Evolutionary conservation across 805 yeast genomes (phyloP).

Genomic region (Scheffersomyces amazonensis): DNA sequence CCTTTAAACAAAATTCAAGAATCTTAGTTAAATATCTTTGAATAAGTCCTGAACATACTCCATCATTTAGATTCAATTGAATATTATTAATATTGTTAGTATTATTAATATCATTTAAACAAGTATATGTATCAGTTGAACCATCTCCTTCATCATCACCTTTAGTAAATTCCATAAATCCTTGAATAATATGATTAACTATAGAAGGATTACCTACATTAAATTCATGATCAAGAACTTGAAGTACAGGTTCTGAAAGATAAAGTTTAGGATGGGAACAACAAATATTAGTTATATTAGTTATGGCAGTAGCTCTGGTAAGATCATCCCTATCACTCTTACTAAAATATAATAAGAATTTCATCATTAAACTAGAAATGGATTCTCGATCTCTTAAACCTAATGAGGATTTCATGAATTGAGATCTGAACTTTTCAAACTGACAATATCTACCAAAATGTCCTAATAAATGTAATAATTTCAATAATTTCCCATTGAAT

Average conservation of each 20-base stretch:
- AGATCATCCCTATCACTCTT: slow-evolving; percentile 23
- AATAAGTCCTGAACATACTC: slow-evolving; percentile 69
- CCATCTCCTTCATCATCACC: slow-evolving; percentile 51
- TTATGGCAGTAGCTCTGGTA: slow-evolving; percentile 51
- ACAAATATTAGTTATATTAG: slow-evolving; percentile 58
- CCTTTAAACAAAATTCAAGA: slow-evolving; percentile 46
- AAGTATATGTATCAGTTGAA: slow-evolving; percentile 37
- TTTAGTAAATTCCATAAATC: slow-evolving; percentile 55
- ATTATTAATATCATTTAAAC: slow-evolving; percentile 13
- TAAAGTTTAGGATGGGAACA: slow-evolving; percentile 65
- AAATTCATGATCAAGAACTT: slow-evolving; percentile 52
- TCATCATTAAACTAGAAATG: slow-evolving; percentile 55
- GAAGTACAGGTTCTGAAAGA: slow-evolving; percentile 51
- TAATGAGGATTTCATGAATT: slow-evolving; percentile 37
- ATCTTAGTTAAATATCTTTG: slow-evolving; percentile 57
- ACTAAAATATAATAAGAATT: slow-evolving; percentile 56
- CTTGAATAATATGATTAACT: slow-evolving; percentile 52
- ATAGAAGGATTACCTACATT: slow-evolving; percentile 32
- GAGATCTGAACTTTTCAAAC: slow-evolving; percentile 44
- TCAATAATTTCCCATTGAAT: slow-evolving; percentile 50
- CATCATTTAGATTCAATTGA: slow-evolving; percentile 55
- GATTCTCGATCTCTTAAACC: slow-evolving; percentile 52
- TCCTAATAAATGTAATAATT: slow-evolving; percentile 64
- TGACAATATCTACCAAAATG: slow-evolving; percentile 68
- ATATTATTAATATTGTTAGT: not conserved